A percentile compares a stretch with the other conserved stretches of the same genome.
Evolutionary conservation across 2,329 filamentous ascomycete genomes (phyloP).

Genomic region (Penicillium freii): DNA sequence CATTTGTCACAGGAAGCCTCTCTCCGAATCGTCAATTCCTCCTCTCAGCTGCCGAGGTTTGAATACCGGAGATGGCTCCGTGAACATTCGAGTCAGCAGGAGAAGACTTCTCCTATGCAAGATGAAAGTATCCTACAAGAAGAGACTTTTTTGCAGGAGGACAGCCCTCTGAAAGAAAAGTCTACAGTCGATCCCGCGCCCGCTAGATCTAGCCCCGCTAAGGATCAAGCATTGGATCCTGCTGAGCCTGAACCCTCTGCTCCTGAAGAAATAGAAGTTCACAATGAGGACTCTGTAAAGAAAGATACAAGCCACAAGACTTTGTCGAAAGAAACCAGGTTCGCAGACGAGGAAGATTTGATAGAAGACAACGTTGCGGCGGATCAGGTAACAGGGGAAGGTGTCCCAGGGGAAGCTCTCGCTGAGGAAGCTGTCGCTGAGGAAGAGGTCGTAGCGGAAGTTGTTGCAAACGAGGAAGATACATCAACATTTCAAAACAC

Average conservation of each 20-base stretch:
- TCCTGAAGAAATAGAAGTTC: background rate
- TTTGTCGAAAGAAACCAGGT: slow-evolving; percentile 17
- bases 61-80: slow-evolving; percentile 35
- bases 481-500: slow-evolving; percentile 6
- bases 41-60: slow-evolving; percentile 41
- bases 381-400: background rate
- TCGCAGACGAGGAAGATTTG: slow-evolving; percentile 15
- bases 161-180: background rate
- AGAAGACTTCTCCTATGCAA: slow-evolving; percentile 5
- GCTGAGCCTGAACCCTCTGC: background rate
- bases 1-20: slow-evolving; percentile 19
- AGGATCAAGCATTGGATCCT: background rate
- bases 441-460: background rate
- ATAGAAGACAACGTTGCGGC: slow-evolving; percentile 2
- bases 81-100: slow-evolving; percentile 5
- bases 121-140: slow-evolving; percentile 9
- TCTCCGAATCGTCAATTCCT: slow-evolving; percentile 34
- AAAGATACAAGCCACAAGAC: background rate
- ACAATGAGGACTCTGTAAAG: background rate
- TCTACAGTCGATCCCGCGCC: background rate
- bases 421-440: background rate
- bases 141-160: slow-evolving; percentile 6
- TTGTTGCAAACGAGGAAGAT: background rate
- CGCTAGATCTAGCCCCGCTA: background rate
- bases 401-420: background rate